Evolutionary conservation across 495 filamentous ascomycete genomes (phyloP), one percentile per base, ranked within the genome.

Genomic region (Aspergillus sparsus): DNA sequence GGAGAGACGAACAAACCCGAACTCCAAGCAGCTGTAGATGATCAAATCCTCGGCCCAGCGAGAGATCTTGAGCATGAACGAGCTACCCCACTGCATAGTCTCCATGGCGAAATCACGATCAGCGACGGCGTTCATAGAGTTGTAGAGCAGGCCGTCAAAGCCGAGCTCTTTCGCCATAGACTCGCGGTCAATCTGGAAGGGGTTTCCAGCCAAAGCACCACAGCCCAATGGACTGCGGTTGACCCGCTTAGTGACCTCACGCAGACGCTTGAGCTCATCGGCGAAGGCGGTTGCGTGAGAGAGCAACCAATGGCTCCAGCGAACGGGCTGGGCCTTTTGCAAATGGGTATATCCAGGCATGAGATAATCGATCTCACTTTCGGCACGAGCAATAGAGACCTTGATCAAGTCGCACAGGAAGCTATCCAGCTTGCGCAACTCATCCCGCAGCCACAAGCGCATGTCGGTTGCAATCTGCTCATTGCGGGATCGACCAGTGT

Each of bases 401-500:
- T 83, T 84, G 52, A 97, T 74, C 60, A 97, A 78, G 63, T 87
- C 83, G 34, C 79, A 77, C 18, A 97, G 79, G 49, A 83, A 84
- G 6, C n/a, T 65, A 56, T 93, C 90, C 57, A 97, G 84, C 58
- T 82, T 77, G 61, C 81, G 83, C 52, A 97, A 74, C 77, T 93
- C 82, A 62, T 91, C 88, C 45, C 90, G 81, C 58, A 96, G 77
- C 93, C 93, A 98, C 68, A 97, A 76, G 46, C 93, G 87, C 89
- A 97, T 93, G 66, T 97, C 93, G 21, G 89, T 93, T 31, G 88
- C 91, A 59, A 98, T 83, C 77, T 98, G 94, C 77, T 98, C 94
- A 68, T 98, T 98, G 47, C 94, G 80, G 66, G 87, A 91, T 21
- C 94, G 86, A 36, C 93, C 93, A 3, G 93, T 97, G 80, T 97